phyloP scores from a whole-genome alignment of 371 early-diverging fungal genomes.

The Rhizopus sp. region DNA sequence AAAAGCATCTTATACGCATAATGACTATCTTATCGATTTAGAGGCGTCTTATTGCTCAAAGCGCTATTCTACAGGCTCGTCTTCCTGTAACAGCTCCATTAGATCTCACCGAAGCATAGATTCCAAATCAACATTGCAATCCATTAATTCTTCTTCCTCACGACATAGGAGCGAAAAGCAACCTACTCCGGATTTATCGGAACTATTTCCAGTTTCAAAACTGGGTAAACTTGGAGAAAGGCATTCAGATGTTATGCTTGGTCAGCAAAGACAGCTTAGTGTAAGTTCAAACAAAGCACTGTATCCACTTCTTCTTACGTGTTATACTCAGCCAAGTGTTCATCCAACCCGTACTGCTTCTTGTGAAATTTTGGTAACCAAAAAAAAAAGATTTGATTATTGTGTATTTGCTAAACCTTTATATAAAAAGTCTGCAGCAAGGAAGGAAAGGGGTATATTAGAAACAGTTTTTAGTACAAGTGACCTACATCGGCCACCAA shows the following conservation, averaged over 20 bases:
- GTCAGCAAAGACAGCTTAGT: too few relatives aligned
- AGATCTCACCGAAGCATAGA: slow-evolving; percentile 20
- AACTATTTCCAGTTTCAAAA: too few relatives aligned
- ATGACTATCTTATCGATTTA: slow-evolving; percentile 10
- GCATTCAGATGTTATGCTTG: too few relatives aligned
- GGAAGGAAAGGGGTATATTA: too few relatives aligned
- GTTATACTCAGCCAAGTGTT: slow-evolving; percentile 13
- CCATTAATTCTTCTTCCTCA: background rate
- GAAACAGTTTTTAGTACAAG: too few relatives aligned
- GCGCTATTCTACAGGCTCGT: slow-evolving; percentile 2
- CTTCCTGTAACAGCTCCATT: slow-evolving; percentile 9
- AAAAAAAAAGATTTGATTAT: too few relatives aligned
- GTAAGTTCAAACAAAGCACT: too few relatives aligned
- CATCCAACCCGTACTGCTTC: slow-evolving; percentile 21
- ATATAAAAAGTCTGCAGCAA: slow-evolving; percentile 7
- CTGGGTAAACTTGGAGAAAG: too few relatives aligned
- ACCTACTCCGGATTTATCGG: too few relatives aligned
- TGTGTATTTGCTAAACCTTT: background rate
- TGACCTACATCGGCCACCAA: too few relatives aligned
- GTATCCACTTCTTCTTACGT: too few relatives aligned
- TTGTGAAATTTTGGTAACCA: slow-evolving; percentile 14
- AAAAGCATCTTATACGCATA: slow-evolving; percentile 3
- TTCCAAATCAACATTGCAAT: slow-evolving; percentile 14
- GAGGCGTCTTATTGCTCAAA: slow-evolving; percentile 4
- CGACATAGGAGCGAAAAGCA: too few relatives aligned